Conservation (phyloP, 805 yeast genomes). For the Lipomyces orientalis region DNA sequence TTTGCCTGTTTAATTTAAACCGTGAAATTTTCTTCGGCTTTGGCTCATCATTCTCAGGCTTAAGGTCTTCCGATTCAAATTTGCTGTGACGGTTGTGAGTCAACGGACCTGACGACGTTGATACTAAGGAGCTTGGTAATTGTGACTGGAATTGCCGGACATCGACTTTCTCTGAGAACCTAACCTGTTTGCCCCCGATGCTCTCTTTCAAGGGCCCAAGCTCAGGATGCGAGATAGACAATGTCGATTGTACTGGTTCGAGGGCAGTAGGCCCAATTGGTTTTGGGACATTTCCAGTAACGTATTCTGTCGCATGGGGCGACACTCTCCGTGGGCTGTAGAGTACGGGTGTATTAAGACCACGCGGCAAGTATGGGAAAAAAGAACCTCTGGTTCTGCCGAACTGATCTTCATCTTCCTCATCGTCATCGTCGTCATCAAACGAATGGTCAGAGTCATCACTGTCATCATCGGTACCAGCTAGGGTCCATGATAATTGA, state of each 20-base stretch:
- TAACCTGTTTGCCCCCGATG: slow-evolving; percentile 47
- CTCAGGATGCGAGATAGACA: background rate
- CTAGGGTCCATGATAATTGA: slow-evolving; percentile 44
- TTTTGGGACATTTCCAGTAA: background rate
- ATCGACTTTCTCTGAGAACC: slow-evolving; percentile 59
- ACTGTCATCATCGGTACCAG: slow-evolving; percentile 49
- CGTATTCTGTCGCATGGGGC: background rate
- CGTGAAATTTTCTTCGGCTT: slow-evolving; percentile 15
- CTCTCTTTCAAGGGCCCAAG: background rate
- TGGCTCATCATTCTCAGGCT: slow-evolving; percentile 18
- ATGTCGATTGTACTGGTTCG: background rate
- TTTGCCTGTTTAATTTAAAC: slow-evolving; percentile 9
- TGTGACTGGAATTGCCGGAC: slow-evolving; percentile 58
- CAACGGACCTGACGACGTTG: background rate
- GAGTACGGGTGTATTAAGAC: slow-evolving; percentile 23
- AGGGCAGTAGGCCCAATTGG: background rate
- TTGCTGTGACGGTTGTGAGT: background rate
- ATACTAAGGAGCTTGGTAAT: slow-evolving; percentile 27
- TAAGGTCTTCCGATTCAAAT: slow-evolving; percentile 11
- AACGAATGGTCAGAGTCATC: slow-evolving; percentile 41
- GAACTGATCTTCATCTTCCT: slow-evolving; percentile 47
- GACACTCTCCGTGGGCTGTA: background rate
- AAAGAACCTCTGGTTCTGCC: slow-evolving; percentile 47
- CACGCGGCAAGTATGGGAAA: slow-evolving; percentile 43
- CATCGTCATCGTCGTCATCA: slow-evolving; percentile 50